Conservation (phyloP, 176 grass and related monocot species). For the Sorghum bicolor region DNA sequence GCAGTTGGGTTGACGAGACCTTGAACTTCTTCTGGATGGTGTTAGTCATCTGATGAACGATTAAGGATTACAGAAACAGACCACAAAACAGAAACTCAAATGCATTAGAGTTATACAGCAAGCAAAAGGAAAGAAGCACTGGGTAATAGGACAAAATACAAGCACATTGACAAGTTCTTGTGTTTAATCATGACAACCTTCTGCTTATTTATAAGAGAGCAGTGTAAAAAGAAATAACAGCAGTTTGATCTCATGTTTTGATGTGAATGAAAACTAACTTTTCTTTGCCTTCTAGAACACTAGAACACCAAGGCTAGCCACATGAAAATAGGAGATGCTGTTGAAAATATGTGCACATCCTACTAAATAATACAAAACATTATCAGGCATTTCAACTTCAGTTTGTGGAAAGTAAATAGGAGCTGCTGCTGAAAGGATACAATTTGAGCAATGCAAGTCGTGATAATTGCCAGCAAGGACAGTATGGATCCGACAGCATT, state of each 20-base stretch:
- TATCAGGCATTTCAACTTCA: background rate
- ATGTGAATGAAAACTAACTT: background rate
- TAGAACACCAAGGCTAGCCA: background rate
- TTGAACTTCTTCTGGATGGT: slow-evolving; percentile 99
- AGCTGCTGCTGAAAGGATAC: slow-evolving; percentile 78
- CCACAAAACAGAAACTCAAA: slow-evolving; percentile 24
- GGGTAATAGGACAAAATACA: background rate
- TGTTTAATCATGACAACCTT: background rate
- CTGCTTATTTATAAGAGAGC: background rate
- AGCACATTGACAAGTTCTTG: background rate
- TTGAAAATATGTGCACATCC: background rate
- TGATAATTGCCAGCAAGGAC: slow-evolving; percentile 88
- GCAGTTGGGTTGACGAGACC: slow-evolving; percentile 93
- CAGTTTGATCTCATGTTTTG: background rate
- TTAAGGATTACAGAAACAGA: slow-evolving; percentile 29
- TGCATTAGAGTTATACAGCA: background rate
- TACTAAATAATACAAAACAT: background rate
- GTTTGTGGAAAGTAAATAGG: slow-evolving; percentile 8
- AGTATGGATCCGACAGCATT: slow-evolving; percentile 90
- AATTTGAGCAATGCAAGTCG: slow-evolving; percentile 96
- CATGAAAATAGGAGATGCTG: background rate
- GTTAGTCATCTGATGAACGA: slow-evolving; percentile 87
- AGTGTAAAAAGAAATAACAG: background rate
- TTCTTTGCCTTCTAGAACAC: slow-evolving; percentile 5
- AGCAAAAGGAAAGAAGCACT: background rate